phyloP scores from a whole-genome alignment of 257 asterid species.

The Henckelia pumila region DNA sequence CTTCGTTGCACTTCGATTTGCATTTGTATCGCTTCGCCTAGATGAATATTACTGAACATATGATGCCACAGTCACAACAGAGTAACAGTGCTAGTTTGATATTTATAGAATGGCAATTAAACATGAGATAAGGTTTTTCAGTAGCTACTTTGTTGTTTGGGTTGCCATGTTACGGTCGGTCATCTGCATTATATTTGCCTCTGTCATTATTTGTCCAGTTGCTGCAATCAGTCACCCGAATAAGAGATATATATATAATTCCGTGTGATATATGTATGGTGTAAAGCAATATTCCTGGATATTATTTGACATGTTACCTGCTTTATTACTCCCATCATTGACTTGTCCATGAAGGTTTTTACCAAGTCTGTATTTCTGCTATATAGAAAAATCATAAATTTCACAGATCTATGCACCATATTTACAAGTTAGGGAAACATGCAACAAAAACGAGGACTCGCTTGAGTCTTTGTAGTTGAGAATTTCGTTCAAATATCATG shows the following conservation, averaged over 20 bases:
- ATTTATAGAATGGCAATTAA: background rate
- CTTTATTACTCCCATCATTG: constrained; percentile 57
- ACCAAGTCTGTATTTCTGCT: constrained; percentile 89
- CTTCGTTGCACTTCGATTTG: constrained; percentile 85
- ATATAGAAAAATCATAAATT: constrained; percentile 25
- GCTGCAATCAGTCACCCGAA: constrained; percentile 38
- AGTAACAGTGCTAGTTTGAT: background rate
- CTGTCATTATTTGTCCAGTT: constrained; percentile 52
- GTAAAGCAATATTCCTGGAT: constrained; percentile 16
- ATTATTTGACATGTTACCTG: constrained; percentile 47
- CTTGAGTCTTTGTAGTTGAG: too few relatives aligned
- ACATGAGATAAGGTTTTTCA: constrained; percentile 9
- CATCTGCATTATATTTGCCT: constrained; percentile 47
- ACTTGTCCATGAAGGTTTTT: constrained; percentile 81
- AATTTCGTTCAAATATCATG: too few relatives aligned
- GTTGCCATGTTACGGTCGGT: constrained; percentile 43
- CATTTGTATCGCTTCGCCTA: constrained; percentile 74
- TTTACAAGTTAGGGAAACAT: constrained; percentile 11
- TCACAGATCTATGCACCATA: background rate
- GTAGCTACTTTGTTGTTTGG: constrained; percentile 63
- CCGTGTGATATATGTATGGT: background rate
- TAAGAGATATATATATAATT: constrained; percentile 24
- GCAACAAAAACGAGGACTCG: constrained; percentile 1
- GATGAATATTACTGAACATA: constrained; percentile 56
- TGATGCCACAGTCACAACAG: constrained; percentile 22